Conservation (phyloP, 768 basidiomycete genomes). For the Amanita thiersii region DNA sequence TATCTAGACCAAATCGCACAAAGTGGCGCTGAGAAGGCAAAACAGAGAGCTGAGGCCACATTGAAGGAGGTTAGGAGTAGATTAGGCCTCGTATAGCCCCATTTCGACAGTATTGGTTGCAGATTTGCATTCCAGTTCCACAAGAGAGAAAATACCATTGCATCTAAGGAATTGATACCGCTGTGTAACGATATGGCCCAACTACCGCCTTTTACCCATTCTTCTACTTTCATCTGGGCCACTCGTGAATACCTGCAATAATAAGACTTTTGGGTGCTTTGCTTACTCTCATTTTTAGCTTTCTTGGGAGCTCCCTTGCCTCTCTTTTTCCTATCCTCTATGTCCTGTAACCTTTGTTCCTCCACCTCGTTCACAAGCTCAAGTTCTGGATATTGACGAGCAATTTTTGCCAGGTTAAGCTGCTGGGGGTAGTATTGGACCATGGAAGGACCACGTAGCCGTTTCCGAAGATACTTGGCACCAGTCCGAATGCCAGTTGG, state of each 20-base stretch:
- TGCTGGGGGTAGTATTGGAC: slow-evolving; percentile 69
- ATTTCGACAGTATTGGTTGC: too few species aligned
- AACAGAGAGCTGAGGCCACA: slow-evolving; percentile 48
- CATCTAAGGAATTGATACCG: too few species aligned
- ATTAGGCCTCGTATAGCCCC: slow-evolving; percentile 40
- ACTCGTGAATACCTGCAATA: not conserved
- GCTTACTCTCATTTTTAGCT: slow-evolving; percentile 59
- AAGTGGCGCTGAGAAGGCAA: slow-evolving; percentile 58
- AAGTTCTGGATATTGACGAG: slow-evolving; percentile 43
- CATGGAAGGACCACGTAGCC: slow-evolving; percentile 83
- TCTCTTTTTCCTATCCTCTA: slow-evolving; percentile 59
- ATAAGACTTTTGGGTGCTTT: not conserved
- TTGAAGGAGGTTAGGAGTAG: slow-evolving; percentile 59
- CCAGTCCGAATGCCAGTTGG: slow-evolving; percentile 77
- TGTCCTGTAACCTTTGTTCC: slow-evolving; percentile 58
- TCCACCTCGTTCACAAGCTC: slow-evolving; percentile 61
- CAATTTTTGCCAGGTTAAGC: slow-evolving; percentile 47
- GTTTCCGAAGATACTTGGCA: slow-evolving; percentile 81
- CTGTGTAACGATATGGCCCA: too few species aligned
- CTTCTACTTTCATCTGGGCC: slow-evolving; percentile 7
- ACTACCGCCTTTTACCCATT: slow-evolving; percentile 7
- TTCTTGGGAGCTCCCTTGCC: slow-evolving; percentile 84
- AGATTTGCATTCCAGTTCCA: too few species aligned
- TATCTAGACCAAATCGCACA: slow-evolving; percentile 58
- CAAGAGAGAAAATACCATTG: too few species aligned